These are phyloP conservation scores for Chlorella variabilis DNA, from an alignment of 163 green algal species.

Conservation along the genomic window DNA sequence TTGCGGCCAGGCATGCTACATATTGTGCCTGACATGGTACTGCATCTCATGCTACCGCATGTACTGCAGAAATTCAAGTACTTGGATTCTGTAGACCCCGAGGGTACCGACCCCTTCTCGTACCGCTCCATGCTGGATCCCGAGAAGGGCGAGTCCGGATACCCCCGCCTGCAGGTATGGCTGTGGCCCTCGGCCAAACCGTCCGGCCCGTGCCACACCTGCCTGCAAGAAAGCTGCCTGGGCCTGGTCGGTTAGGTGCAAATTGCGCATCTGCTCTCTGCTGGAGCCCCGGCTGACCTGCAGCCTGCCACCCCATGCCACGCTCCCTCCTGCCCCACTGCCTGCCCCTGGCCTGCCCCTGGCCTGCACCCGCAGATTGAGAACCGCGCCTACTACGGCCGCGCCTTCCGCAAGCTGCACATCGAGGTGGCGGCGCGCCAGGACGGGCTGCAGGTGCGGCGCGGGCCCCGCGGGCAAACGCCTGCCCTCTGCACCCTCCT, in stretches of 20 bases:
- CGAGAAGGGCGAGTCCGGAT: constrained; percentile 56
- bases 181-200: not conserved
- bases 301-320: not conserved
- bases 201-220: no score
- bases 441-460: constrained; percentile 76
- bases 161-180: constrained; percentile 59
- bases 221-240: no score
- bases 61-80: constrained; percentile 58
- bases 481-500: no score
- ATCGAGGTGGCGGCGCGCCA: constrained; percentile 78
- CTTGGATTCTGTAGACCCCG: constrained; percentile 75
- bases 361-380: constrained; percentile 64
- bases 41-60: not conserved
- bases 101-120: constrained; percentile 42
- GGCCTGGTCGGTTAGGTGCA: not conserved
- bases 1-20: no score
- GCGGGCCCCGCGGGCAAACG: no score
- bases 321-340: not conserved
- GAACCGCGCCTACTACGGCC: constrained; percentile 81
- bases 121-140: constrained; percentile 64
- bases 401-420: constrained; percentile 86
- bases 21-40: no score
- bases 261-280: no score
- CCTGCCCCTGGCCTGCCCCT: not conserved
- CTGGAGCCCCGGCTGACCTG: not conserved